Base-by-base conservation (phyloP, 2,329 filamentous ascomycete species). In the Colletotrichum truncatum region DNA sequence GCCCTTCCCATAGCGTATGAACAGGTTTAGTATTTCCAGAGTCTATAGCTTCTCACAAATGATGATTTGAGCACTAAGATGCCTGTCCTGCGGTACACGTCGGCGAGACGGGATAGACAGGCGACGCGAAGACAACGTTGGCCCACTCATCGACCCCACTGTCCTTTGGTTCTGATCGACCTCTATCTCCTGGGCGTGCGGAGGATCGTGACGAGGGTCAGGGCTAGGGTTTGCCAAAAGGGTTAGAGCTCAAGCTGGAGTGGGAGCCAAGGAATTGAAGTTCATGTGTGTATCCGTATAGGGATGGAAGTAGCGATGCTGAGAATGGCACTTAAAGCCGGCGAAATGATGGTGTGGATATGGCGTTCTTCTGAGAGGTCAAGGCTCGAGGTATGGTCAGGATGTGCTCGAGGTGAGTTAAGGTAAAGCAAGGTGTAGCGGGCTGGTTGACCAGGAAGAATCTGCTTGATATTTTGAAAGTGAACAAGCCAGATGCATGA, bases 221-320 rank as follows among this genome's bases (percentile, higher is more conserved):
- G 64, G 59, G 64, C 59, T 64, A 64, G 51, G 64, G 58, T 66
- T 66, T 57, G 43, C 11, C 30, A 39, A 6, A 8, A 39, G 52
- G 18, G 7, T 23, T 14, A 26, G 39, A 62, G 53, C 23, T 46
- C 16, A 26, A 43, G 38, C 21, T 48, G 28, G 45, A 64, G 26
- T 39, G 32, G 32, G 39, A 67, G 38, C 14, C 43, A 32, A 30
- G 74, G 72, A 73, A 69, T 58, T 36, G 41, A 66, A 14, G 30
- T 41, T 66, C 68, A 71, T 73, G 71, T 73, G 71, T 69, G 63
- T 69, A 71, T 45, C 68, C 66, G 69, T 41, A 26, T n/a, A 18
- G 23, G 30, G 18, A 46, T 25, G 48, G 34, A 9, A 26, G 23
- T 61, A 21, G 26, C 38, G 46, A 23, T 34, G 34, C 26, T 58